phyloP scores from a whole-genome alignment of 140 eudicot genomes.

The Ambrosia hybrid region DNA sequence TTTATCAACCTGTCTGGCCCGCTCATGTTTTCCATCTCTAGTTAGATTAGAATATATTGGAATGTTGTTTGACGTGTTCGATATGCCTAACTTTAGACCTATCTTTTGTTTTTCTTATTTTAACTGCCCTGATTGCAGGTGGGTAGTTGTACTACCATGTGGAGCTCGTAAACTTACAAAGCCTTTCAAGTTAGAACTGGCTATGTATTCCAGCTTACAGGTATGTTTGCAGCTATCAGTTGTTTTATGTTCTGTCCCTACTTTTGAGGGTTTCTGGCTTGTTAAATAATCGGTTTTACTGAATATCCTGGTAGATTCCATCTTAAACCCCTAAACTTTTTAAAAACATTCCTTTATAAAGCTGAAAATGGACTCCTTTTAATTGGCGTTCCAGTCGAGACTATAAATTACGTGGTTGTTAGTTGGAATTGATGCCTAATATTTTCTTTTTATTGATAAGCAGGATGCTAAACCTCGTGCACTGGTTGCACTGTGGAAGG shows the following conservation, averaged over 20 bases:
- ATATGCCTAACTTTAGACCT: not conserved
- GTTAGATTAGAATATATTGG: not conserved
- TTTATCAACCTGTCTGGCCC: not conserved
- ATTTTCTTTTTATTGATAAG: constrained; percentile 8
- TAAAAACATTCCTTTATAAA: not conserved
- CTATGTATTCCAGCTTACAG: constrained; percentile 67
- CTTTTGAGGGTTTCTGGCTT: not conserved
- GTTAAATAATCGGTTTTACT: not conserved
- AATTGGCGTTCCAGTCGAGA: not conserved
- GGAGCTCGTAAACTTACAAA: constrained; percentile 72
- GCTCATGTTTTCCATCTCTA: not conserved
- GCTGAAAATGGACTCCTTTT: not conserved
- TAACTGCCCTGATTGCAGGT: constrained; percentile 39
- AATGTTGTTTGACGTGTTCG: constrained; percentile 4
- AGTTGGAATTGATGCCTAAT: constrained; percentile 2
- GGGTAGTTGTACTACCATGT: constrained; percentile 88
- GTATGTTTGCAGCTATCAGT: constrained; percentile 33
- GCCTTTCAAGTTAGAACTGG: constrained; percentile 90
- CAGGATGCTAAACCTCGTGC: constrained; percentile 92
- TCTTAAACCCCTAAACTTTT: not conserved
- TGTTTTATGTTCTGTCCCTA: not conserved
- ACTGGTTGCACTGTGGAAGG: constrained; percentile 76
- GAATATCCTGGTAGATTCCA: not conserved
- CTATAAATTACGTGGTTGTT: not conserved
- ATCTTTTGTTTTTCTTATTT: not conserved